Conservation (phyloP, 495 filamentous ascomycete genomes). For the Penicillium chermesinum region DNA sequence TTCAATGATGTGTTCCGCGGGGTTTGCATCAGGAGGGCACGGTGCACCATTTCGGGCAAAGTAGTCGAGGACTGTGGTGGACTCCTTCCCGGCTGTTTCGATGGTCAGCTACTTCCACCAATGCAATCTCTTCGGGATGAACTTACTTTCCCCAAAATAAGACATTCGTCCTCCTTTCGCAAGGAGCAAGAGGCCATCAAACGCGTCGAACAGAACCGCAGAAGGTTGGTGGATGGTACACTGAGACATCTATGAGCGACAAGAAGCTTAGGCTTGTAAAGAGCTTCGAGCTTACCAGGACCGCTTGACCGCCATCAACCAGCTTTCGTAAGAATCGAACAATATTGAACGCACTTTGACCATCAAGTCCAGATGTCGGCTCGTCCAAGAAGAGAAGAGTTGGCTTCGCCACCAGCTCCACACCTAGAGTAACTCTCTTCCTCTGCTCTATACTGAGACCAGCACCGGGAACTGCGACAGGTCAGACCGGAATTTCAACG, state of each 20-base stretch:
- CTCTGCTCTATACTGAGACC: conserved; percentile 83
- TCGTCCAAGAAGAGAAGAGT: conserved; percentile 63
- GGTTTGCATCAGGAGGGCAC: conserved; percentile 48
- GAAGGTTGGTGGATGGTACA: conserved; percentile 96
- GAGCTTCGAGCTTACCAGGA: conserved; percentile 44
- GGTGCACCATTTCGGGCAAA: conserved; percentile 49
- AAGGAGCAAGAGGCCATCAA: conserved; percentile 48
- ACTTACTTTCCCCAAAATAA: conserved; percentile 54
- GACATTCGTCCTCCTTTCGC: conserved; percentile 49
- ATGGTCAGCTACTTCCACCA: not conserved
- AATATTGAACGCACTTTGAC: conserved; percentile 57
- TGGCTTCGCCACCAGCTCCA: conserved; percentile 63
- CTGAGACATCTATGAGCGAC: conserved; percentile 18
- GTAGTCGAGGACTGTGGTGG: conserved; percentile 53
- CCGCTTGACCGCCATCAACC: conserved; percentile 76
- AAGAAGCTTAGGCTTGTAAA: not conserved
- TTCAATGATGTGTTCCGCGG: conserved; percentile 55
- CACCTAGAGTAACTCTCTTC: conserved; percentile 84
- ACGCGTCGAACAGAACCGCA: conserved; percentile 51
- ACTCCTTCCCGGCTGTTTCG: conserved; percentile 54
- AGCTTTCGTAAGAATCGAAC: conserved; percentile 80
- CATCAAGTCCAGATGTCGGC: conserved; percentile 61
- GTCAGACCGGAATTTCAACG: not conserved
- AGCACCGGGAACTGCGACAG: conserved; percentile 47
- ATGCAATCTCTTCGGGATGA: not conserved